A percentile compares a stretch with the other conserved stretches of the same genome.
These are phyloP conservation scores for Tulasnella sp. DNA, from an alignment of 768 basidiomycete genomes.

Conservation along the genomic window DNA sequence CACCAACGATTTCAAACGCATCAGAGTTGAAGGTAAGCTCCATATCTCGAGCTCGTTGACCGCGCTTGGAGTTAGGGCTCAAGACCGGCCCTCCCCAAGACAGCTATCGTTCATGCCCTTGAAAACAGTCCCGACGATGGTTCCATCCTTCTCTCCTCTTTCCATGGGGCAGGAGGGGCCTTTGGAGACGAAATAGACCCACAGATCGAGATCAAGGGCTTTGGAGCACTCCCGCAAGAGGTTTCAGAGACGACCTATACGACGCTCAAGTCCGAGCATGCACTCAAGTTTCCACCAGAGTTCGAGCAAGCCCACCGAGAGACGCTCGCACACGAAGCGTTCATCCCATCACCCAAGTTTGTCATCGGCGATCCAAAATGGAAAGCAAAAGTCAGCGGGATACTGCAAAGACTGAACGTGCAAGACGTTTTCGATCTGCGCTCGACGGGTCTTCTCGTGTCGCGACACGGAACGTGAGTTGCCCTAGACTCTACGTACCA, in stretches of 20 bases:
- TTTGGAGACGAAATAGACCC: constrained; percentile 3
- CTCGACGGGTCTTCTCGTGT: neutral
- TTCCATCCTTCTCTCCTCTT: neutral
- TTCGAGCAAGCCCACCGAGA: neutral
- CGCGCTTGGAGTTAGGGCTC: neutral
- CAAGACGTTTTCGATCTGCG: neutral
- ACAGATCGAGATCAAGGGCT: neutral
- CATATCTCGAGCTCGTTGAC: neutral
- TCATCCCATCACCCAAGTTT: neutral
- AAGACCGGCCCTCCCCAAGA: neutral
- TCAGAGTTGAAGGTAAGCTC: neutral
- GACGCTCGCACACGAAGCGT: neutral
- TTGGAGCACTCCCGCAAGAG: neutral
- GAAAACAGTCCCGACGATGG: constrained; percentile 5
- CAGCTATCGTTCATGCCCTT: neutral
- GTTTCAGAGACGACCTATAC: neutral
- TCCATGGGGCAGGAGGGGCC: neutral
- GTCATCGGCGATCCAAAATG: neutral
- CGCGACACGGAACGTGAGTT: constrained; percentile 2
- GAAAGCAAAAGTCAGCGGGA: neutral
- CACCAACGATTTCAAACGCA: neutral
- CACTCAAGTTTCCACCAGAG: neutral
- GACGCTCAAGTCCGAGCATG: neutral
- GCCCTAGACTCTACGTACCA: neutral
- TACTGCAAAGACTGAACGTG: neutral